Conservation (phyloP, 345 rosid species). For the Aquilaria yunnanensis region DNA sequence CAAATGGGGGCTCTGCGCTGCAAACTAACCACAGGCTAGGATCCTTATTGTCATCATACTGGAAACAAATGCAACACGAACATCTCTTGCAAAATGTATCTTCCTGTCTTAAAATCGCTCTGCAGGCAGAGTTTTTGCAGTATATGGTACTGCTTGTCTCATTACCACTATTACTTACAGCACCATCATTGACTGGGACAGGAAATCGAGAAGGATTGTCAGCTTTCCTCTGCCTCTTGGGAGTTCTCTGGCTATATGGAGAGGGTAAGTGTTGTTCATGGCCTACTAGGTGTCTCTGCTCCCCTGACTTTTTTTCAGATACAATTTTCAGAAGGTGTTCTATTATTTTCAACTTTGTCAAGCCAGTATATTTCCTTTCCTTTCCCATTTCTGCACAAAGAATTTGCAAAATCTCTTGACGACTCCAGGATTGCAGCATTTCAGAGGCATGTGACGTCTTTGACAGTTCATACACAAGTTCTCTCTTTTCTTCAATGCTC, state of each 20-base stretch:
- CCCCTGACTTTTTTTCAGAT: slow-evolving; percentile 55
- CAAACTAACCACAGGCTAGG: slow-evolving; percentile 92
- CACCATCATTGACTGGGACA: slow-evolving; percentile 23
- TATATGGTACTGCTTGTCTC: slow-evolving; percentile 31
- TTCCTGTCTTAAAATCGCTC: slow-evolving; percentile 52
- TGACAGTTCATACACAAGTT: slow-evolving; percentile 72
- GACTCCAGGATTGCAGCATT: slow-evolving; percentile 84
- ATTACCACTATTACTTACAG: slow-evolving; percentile 14
- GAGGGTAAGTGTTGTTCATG: slow-evolving; percentile 32
- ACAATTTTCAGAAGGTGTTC: slow-evolving; percentile 78
- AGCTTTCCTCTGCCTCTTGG: slow-evolving; percentile 65
- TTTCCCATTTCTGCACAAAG: slow-evolving; percentile 96
- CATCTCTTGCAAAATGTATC: slow-evolving; percentile 81
- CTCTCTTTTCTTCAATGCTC: slow-evolving; percentile 77
- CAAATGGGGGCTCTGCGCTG: slow-evolving; percentile 57
- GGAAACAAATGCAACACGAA: slow-evolving; percentile 79
- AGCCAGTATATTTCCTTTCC: slow-evolving; percentile 95
- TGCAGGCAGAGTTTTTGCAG: slow-evolving; percentile 89
- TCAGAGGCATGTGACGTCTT: slow-evolving; percentile 63
- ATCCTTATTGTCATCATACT: slow-evolving; percentile 90
- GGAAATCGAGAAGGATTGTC: slow-evolving; percentile 56
- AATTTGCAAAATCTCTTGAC: slow-evolving; percentile 86
- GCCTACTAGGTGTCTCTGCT: slow-evolving; percentile 26
- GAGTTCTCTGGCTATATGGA: slow-evolving; percentile 23
- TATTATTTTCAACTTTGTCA: slow-evolving; percentile 83